Conservation (phyloP, 1,284 basidiomycete genomes). For the Leccinum huronense region DNA sequence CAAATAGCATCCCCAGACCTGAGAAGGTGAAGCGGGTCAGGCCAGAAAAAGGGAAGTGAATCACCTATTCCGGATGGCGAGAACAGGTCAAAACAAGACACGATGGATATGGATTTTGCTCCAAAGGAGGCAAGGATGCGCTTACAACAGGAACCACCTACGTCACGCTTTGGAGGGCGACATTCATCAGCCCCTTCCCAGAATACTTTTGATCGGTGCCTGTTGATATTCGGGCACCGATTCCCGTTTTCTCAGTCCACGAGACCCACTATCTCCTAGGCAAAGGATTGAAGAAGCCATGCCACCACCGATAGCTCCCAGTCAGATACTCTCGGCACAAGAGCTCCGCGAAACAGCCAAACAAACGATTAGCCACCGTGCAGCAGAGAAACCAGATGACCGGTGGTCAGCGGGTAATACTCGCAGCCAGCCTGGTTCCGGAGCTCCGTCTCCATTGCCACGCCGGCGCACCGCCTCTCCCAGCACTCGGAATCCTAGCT, state of each 20-base stretch:
- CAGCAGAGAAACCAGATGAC: conserved; percentile 41
- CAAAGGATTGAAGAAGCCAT: conserved; percentile 42
- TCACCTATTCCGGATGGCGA: conserved; percentile 42
- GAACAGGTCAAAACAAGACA: conserved; percentile 29
- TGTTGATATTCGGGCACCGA: conserved; percentile 23
- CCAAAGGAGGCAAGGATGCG: conserved; percentile 28
- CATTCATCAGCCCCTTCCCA: conserved; percentile 19
- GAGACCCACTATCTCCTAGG: conserved; percentile 47
- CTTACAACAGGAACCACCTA: conserved; percentile 17
- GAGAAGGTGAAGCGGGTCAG: conserved; percentile 73
- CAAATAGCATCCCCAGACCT: conserved; percentile 63
- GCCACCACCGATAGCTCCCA: conserved; percentile 77
- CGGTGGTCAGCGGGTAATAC: conserved; percentile 37
- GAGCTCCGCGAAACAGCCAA: conserved; percentile 76
- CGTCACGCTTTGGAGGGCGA: conserved; percentile 29
- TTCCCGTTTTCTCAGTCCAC: conserved; percentile 27
- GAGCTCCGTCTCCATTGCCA: conserved; percentile 51
- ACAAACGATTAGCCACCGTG: conserved; percentile 48
- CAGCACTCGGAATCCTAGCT: conserved; percentile 62
- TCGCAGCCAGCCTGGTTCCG: conserved; percentile 48
- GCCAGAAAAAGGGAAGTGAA: conserved; percentile 47
- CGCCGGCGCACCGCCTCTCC: conserved; percentile 67
- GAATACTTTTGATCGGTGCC: conserved; percentile 13
- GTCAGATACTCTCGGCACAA: conserved; percentile 76
- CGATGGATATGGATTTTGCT: conserved; percentile 42